Evolutionary conservation across 179 eudicot species (phyloP).

Genomic region (Kewa caespitosa): DNA sequence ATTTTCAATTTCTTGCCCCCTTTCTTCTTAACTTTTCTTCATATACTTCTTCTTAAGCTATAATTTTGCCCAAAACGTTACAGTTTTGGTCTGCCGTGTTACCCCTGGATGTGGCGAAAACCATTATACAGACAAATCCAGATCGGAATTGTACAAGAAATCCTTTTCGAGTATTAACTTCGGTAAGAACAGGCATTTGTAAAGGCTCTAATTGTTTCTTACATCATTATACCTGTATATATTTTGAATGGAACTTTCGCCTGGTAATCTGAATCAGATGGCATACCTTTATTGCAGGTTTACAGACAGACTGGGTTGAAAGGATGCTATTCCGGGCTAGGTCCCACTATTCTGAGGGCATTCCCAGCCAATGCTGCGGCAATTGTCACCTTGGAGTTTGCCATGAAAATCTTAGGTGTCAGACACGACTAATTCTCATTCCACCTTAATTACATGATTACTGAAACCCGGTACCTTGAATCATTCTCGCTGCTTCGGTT

Average conservation of each 20-base stretch:
- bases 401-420: constrained; percentile 71
- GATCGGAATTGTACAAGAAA: constrained; percentile 57
- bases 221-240: not conserved
- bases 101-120: constrained; percentile 87
- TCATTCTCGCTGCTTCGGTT: not conserved
- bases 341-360: constrained; percentile 78
- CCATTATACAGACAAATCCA: constrained; percentile 74
- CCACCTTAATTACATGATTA: too few relatives aligned
- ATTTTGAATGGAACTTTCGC: not conserved
- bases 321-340: constrained; percentile 90
- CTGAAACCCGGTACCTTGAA: not conserved
- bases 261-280: not conserved
- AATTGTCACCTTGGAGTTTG: constrained; percentile 82
- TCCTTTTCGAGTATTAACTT: constrained; percentile 55
- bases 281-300: constrained; percentile 43
- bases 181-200: constrained; percentile 32
- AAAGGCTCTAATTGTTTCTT: not conserved
- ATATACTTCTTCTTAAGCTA: not conserved
- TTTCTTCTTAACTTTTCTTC: not conserved
- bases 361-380: constrained; percentile 97
- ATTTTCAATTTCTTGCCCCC: not conserved
- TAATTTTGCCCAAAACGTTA: constrained; percentile 8
- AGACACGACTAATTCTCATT: constrained; percentile 38
- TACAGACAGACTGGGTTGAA: constrained; percentile 68
- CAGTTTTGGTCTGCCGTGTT: constrained; percentile 83